Evolutionary conservation across 1,139 yeast genomes (phyloP), one percentile per base, ranked within the genome.

Genomic region (Pichia sp.): DNA sequence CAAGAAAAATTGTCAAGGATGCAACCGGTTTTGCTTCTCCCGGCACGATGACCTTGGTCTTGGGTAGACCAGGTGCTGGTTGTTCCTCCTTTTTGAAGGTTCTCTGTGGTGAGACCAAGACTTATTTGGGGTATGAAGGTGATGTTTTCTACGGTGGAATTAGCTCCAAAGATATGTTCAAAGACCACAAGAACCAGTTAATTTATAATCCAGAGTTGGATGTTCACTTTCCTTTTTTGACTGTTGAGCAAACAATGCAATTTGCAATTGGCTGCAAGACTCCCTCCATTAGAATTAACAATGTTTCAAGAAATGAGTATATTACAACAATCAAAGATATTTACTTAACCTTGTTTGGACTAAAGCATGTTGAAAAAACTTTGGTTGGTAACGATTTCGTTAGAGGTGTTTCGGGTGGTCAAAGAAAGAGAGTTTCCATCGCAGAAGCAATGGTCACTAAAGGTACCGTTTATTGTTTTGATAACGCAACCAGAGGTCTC

Each of bases 331-430:
- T 70, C 57, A 75, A 78, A 60, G 81, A 79, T 54, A 59, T 80
- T 39, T 70, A 76, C 55, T 77, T 78, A 7, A 77, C 82, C 0
- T 68, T 75, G 26, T 79, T 78, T 58, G 85, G 85, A 25, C 64
- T 75, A 52, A 66, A 72, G 26, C 76, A 73, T 55, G 69, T 87
- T 18, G 74, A 77, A 56, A 75, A 82, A 64, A 83, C 90, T 31
- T 76, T 78, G 58, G 90, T 85, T 36, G 91, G 91, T 53, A 77
- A 80, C 63, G 88, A 85, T 62, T 79, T 76, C 53, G 78, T 85
- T 44, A 77, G 90, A 61, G 93, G 93, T 67, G 86, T 85, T 39
- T 83, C 90, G 41, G 93, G 93, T 62, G 93, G 93, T 70, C 90
- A 85, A 70, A 75, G 91, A 58, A 85, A 85, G 67, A 82, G 93